Base-by-base conservation (phyloP, 2,329 filamentous ascomycete species). In the Nemania sp. region DNA sequence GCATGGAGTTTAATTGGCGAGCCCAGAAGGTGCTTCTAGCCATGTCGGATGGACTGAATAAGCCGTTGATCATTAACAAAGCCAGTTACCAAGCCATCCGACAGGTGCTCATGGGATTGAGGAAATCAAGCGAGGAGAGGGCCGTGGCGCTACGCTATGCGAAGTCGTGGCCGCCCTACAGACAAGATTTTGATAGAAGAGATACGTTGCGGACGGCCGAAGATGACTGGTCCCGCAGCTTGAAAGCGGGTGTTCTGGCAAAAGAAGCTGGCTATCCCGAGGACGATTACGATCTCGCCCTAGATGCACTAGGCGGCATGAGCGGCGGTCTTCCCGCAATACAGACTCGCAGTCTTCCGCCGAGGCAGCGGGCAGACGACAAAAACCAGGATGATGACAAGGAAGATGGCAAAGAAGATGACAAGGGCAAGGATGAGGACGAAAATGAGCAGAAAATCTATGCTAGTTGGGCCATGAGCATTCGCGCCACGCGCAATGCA, bases 161-260 rank as follows among this genome's bases (percentile, higher is more conserved):
- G 2, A 73, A 77, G 44, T 76, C 75, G 2, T 86, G 83, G 84
- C 84, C 84, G 8, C 84, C 84, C 0, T 86, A 84, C 68, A 71
- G 81, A 49, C 72, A 75, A 31, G 74, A 79, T 9, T 76, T 79
- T 52, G 80, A 86, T 62, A 83, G 83, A 1, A 78, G 82, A 56
- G 84, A 87, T 64, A 83, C 83, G 59, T 73, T 71, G 45, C 73
- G 76, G 45, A 73, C 75, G 5, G 72, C 71, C 1, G 75, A 80
- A 39, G 80, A 83, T 22, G 79, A 80, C 54, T 72, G 77, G 59
- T 83, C 81, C 51, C 74, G 82, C 48, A 77, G 77, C 34, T 74
- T 80, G 7, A 75, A 73, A 54, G 81, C 80, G 1, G 77, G 82
- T 5, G 68, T 76, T 33, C 73, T 82, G 54, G 80, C 80, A 72